Evolutionary conservation across 148 eudicot genomes (phyloP), one percentile per base, ranked within the genome.

Genomic region (Vaccinium darrowii): DNA sequence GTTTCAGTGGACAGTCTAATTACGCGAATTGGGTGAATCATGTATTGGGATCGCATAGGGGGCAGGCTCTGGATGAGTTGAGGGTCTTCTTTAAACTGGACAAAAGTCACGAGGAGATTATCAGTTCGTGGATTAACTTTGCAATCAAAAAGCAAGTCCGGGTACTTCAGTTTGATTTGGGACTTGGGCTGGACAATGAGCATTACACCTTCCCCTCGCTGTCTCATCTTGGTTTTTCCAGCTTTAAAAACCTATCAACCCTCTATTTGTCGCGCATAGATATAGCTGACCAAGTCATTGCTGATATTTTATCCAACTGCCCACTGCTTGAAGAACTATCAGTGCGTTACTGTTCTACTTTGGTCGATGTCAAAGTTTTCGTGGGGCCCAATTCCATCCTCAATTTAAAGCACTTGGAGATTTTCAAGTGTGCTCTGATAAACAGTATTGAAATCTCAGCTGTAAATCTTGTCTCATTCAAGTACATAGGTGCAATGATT

Each of bases 321-420:
- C 75, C 75, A 25, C 47, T 71, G 75, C 75, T 71, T 30, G 15
- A 71, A 71, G 75, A 71, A 30, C 16, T 71, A 25, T 25, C 36
- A 13, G 16, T 71, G 33, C 75, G 19, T 13, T 71, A 25, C 75
- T 13, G 30, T 30, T 13, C 15, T 13, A 25, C 75, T 71, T 7
- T 71, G 5, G 8, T 30, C 1, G 15, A 71, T 71, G 47, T 25
- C 30, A 27, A 25, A 71, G 19, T 71, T 25, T 3, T 5, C 7
- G 1, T 0, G 3, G 47, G 15, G 0, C 72, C 33, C 36, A 13
- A 25, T 71, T 25, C 39, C 36, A 1, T 14, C 2, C 63, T 58
- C 63, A 71, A 5, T 23, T 71, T 71, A 30, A 71, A 71, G 36
- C 75, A 71, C 75, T 71, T 30, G 11, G 75, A 71, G 75, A 71